phyloP scores from a whole-genome alignment of 352 stramenopile genomes.

The Phytophthora sp. region DNA sequence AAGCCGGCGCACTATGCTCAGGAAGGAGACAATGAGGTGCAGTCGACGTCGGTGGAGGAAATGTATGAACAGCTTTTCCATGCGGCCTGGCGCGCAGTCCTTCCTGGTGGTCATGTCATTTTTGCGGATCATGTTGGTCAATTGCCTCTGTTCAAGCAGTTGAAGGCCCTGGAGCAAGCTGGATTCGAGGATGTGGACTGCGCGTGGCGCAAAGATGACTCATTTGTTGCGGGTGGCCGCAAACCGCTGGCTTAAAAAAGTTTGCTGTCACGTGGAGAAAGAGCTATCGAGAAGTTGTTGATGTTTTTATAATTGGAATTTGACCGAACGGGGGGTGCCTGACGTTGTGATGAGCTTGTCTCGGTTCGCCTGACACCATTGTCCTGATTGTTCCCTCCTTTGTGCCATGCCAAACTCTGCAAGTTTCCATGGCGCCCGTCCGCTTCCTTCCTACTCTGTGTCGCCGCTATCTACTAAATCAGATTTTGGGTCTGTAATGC shows the following conservation, averaged over 20 bases:
- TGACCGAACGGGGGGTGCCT: too few relatives aligned
- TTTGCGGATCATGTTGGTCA: conserved; percentile 81
- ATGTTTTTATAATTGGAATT: conserved; percentile 26
- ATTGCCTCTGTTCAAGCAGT: conserved; percentile 64
- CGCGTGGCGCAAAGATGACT: conserved; percentile 75
- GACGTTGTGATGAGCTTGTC: too few relatives aligned
- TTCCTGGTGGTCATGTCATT: conserved; percentile 67
- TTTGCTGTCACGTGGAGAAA: neutral
- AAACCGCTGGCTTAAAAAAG: conserved; percentile 26
- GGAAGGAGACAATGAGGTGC: neutral
- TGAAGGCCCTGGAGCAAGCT: conserved; percentile 55
- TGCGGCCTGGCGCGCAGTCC: conserved; percentile 53
- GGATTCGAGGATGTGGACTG: conserved; percentile 82
- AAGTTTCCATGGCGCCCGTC: neutral
- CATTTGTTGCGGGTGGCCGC: conserved; percentile 70
- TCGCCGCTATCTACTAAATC: neutral
- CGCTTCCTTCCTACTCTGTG: neutral
- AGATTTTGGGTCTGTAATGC: conserved; percentile 16
- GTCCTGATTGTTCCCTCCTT: neutral
- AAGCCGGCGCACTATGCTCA: conserved; percentile 54
- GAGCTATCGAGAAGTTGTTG: too few relatives aligned
- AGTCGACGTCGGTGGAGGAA: conserved; percentile 18
- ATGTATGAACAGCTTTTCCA: conserved; percentile 66
- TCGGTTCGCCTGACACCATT: too few relatives aligned
- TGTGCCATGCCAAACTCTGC: conserved; percentile 3